Conservation (phyloP, 352 stramenopile genomes). For the Phytophthora vignae region DNA sequence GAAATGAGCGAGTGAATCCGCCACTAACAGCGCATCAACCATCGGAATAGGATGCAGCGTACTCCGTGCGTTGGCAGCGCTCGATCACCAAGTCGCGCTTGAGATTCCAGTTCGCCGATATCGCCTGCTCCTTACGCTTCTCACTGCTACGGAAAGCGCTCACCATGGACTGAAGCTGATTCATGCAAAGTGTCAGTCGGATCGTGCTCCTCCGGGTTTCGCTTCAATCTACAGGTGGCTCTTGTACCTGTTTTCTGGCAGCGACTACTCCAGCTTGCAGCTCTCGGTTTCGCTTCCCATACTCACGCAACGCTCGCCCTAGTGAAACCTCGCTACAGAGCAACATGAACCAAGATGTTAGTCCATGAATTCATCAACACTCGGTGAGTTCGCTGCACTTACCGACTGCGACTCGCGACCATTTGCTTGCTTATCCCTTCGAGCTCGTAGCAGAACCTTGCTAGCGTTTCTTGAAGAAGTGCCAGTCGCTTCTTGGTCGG, state of each 20-base stretch:
- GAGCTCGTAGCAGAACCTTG: conserved; percentile 41
- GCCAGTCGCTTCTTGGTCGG: conserved; percentile 41
- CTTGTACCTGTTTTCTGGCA: conserved; percentile 49
- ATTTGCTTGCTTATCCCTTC: conserved; percentile 46
- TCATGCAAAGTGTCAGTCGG: neutral
- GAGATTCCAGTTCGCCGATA: conserved; percentile 43
- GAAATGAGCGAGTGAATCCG: neutral
- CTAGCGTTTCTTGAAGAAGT: conserved; percentile 43
- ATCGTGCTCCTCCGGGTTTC: neutral
- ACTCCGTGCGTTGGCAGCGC: conserved; percentile 66
- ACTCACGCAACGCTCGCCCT: conserved; percentile 56
- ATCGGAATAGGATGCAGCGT: conserved; percentile 11
- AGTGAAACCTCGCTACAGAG: conserved; percentile 51
- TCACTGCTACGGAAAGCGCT: conserved; percentile 48
- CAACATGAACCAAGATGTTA: neutral
- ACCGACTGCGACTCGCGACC: conserved; percentile 42
- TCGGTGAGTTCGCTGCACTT: neutral
- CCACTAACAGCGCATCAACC: neutral
- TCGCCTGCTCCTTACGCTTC: conserved; percentile 45
- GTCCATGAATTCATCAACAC: neutral
- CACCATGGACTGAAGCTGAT: conserved; percentile 44
- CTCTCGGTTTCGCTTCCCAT: conserved; percentile 58
- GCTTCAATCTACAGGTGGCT: neutral
- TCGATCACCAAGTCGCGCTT: conserved; percentile 68
- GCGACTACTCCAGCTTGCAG: conserved; percentile 49